Conservation (phyloP, 345 rosid species). For the Sonneratia alba region DNA sequence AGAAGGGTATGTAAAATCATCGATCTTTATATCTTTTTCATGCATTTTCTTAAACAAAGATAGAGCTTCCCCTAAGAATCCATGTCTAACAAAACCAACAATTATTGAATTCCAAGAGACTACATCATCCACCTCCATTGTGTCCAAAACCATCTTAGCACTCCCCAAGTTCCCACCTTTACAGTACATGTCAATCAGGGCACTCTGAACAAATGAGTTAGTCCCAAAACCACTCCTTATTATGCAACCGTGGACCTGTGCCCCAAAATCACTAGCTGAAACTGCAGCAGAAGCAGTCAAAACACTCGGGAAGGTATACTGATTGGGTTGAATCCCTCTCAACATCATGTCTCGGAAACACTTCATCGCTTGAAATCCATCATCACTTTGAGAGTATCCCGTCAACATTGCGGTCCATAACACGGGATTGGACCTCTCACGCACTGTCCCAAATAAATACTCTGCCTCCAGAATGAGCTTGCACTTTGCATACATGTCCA, state of each 20-base stretch:
- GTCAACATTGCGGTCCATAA: slow-evolving; percentile 88
- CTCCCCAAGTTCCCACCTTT: slow-evolving; percentile 57
- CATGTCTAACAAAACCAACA: slow-evolving; percentile 61
- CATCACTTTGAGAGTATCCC: slow-evolving; percentile 57
- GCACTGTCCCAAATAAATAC: slow-evolving; percentile 34
- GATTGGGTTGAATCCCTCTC: slow-evolving; percentile 52
- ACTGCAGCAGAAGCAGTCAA: slow-evolving; percentile 60
- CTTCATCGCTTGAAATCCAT: slow-evolving; percentile 44
- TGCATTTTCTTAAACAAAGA: slow-evolving; percentile 56
- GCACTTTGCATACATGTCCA: slow-evolving; percentile 76
- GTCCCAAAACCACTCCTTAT: slow-evolving; percentile 55
- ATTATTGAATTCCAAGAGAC: slow-evolving; percentile 85
- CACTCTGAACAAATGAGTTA: slow-evolving; percentile 64
- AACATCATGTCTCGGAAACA: slow-evolving; percentile 51
- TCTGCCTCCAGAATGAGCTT: slow-evolving; percentile 62
- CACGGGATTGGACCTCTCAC: slow-evolving; percentile 36
- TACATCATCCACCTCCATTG: slow-evolving; percentile 46
- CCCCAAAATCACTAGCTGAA: slow-evolving; percentile 41
- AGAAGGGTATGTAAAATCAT: slow-evolving; percentile 62
- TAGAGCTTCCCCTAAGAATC: slow-evolving; percentile 53
- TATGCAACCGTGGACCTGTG: slow-evolving; percentile 63
- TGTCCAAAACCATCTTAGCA: slow-evolving; percentile 40
- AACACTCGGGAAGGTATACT: slow-evolving; percentile 71
- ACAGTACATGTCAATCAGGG: slow-evolving; percentile 77
- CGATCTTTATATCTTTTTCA: slow-evolving; percentile 39